Conservation (phyloP, 257 asterid species). For the Solanum bulbocastanum region DNA sequence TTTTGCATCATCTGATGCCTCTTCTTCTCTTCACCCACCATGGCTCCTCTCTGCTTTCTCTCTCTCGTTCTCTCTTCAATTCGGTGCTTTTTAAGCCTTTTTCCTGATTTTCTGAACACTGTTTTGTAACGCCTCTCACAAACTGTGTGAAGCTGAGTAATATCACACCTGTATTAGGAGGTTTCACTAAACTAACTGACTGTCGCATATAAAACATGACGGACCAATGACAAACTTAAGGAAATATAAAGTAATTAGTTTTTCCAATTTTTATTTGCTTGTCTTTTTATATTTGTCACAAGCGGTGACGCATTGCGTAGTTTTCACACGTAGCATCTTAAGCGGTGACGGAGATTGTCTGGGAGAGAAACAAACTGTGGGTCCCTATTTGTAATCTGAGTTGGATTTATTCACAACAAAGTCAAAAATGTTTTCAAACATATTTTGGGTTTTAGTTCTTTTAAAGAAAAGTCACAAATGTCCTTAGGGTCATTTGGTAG, state of each 20-base stretch:
- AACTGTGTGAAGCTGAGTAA: background rate
- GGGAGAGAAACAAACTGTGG: background rate
- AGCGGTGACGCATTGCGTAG: background rate
- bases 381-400: background rate
- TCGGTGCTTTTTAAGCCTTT: background rate
- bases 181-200: background rate
- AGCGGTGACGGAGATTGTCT: background rate
- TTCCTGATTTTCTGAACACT: background rate
- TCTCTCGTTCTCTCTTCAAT: background rate
- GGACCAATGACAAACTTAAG: background rate
- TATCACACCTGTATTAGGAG: background rate
- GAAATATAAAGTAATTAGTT: no score
- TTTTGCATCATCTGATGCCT: constrained; percentile 99
- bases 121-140: background rate
- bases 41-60: constrained; percentile 1
- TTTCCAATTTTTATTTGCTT: background rate
- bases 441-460: background rate
- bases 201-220: background rate
- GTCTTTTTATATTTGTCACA: background rate
- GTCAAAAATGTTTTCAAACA: background rate
- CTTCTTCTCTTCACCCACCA: constrained; percentile 97
- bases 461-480: background rate
- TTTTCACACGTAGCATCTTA: background rate
- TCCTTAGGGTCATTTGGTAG: background rate
- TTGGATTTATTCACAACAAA: background rate